Base-by-base conservation (phyloP, 306 rosid species). In the Cucurbita pepo region DNA sequence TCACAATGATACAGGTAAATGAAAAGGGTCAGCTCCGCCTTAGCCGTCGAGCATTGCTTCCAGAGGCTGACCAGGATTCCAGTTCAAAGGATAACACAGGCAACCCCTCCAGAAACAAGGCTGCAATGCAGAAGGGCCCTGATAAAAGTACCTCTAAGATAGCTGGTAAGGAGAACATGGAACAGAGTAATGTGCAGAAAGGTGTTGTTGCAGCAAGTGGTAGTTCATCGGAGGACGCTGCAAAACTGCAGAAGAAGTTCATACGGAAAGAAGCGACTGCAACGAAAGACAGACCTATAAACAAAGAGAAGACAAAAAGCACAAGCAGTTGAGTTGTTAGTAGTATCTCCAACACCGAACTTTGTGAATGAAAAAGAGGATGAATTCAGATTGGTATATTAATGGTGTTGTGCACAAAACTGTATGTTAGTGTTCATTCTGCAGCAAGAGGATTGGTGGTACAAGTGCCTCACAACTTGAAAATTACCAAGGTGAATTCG, bases 1-100 rank as follows among this genome's bases (percentile, higher is more conserved):
- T 25, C 30, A 6, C 56, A 5, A 65, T 36, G 16, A 75, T 83
- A 73, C 87, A 94, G 98, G 84, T 82, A 81, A 94, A 94, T 84
- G 96, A 86, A 37, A 90, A 87, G 79, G 97, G 98, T 30, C 98
- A 94, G 71, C 88, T 94, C 82, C 98, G 98, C 82, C 92, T 94
- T 77, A 94, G 98, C 79, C 89, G 76, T 75, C 83, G 88, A 71
- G 96, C 89, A 40, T 47, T 94, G 85, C 95, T 89, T 86, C 97
- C 96, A 9, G 89, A 81, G 59, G 43, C 87, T n/a, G 84, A 81
- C 82, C 65, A 81, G 38, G 78, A 78, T 44, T 79, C 83, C 21
- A 78, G 75, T 81, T 82, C 10, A 74, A 76, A 76, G 77, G 87
- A 80, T 75, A 73, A 81, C 50, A 60, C 84, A 8, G 82, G 72